phyloP scores from a whole-genome alignment of 495 filamentous ascomycete species.

The Penicillium longicatenatum region DNA sequence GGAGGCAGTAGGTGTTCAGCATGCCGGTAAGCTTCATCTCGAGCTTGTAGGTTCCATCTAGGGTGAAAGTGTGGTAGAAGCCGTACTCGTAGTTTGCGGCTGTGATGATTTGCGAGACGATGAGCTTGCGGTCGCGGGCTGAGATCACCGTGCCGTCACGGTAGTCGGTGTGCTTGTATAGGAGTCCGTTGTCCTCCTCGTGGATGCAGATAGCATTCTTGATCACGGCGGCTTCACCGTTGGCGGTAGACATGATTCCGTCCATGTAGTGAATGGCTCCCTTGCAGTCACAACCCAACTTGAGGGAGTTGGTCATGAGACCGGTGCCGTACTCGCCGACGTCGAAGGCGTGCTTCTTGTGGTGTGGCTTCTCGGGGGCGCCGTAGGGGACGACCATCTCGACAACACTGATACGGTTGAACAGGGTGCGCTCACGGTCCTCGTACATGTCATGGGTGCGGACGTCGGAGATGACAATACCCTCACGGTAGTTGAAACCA shows the following conservation, averaged over 20 bases:
- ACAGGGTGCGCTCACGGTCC: constrained; percentile 74
- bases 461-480: constrained; percentile 88
- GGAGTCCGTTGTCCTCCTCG: constrained; percentile 90
- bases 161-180: constrained; percentile 97
- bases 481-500: constrained; percentile 92
- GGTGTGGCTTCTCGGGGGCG: constrained; percentile 89
- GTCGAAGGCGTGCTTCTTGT: constrained; percentile 93
- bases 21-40: constrained; percentile 97
- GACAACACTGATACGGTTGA: constrained; percentile 89
- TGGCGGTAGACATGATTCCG: constrained; percentile 80
- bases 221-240: constrained; percentile 75
- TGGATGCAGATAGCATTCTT: constrained; percentile 98
- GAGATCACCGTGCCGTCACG: constrained; percentile 85
- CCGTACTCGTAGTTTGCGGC: constrained; percentile 98
- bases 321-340: constrained; percentile 92
- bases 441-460: constrained; percentile 87
- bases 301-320: constrained; percentile 92
- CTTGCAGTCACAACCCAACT: constrained; percentile 93
- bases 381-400: constrained; percentile 98
- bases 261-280: constrained; percentile 91
- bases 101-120: constrained; percentile 93
- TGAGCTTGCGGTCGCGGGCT: constrained; percentile 82
- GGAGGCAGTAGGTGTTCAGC: constrained; percentile 64
- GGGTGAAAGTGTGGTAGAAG: constrained; percentile 91
- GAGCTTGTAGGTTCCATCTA: constrained; percentile 90